These are phyloP conservation scores for Yamadazyma siamensis DNA, from an alignment of 1,139 yeast genomes.

Conservation along the genomic window DNA sequence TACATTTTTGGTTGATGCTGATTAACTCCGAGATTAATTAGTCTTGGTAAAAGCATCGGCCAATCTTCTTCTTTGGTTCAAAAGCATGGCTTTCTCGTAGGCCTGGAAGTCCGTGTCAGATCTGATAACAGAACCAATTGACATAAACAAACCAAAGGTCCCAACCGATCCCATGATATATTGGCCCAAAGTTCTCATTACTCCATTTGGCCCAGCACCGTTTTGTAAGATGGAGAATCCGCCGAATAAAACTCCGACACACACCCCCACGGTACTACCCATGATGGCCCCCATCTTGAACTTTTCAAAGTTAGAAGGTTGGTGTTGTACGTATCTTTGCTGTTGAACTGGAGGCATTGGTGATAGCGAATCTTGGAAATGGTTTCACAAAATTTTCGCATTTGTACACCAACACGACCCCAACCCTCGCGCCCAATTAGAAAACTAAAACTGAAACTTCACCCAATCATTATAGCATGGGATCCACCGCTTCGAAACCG, in stretches of 20 bases:
- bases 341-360: conserved; percentile 85
- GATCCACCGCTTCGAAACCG: conserved; percentile 54
- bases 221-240: conserved; percentile 86
- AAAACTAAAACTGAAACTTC: no score
- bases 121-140: conserved; percentile 89
- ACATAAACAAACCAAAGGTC: conserved; percentile 94
- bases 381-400: no score
- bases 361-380: neutral
- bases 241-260: conserved; percentile 92
- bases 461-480: conserved; percentile 58
- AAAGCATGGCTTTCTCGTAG: conserved; percentile 35
- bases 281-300: conserved; percentile 97
- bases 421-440: conserved; percentile 2
- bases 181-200: conserved; percentile 93
- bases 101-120: conserved; percentile 56
- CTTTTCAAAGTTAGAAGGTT: conserved; percentile 89
- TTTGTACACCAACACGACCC: neutral
- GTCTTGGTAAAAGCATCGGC: no score
- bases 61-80: conserved; percentile 25
- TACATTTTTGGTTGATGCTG: conserved; percentile 1
- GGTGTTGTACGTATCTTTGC: conserved; percentile 66
- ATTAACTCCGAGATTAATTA: no score
- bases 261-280: conserved; percentile 96
- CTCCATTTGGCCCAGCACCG: conserved; percentile 99
- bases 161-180: conserved; percentile 96